These are phyloP conservation scores for Amoebophrya sp. DNA, from an alignment of 169 alveolate genomes.

Conservation along the genomic window DNA sequence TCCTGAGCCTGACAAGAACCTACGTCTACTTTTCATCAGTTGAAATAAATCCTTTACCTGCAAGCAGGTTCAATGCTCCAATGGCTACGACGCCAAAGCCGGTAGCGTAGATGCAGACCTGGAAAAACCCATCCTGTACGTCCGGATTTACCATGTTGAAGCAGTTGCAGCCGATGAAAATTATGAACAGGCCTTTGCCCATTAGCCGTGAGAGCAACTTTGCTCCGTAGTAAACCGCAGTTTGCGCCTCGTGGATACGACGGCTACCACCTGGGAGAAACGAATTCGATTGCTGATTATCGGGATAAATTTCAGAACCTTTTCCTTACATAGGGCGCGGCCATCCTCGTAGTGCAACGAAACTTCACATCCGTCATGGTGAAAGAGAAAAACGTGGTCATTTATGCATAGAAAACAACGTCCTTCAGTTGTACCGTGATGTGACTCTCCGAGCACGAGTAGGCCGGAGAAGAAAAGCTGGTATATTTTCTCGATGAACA, in stretches of 20 bases:
- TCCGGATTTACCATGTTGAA: neutral
- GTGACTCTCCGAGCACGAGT: neutral
- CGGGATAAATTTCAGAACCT: too few relatives aligned
- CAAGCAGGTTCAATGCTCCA: neutral
- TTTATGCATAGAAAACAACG: neutral
- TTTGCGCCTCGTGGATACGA: too few relatives aligned
- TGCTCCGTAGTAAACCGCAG: too few relatives aligned
- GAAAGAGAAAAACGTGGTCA: too few relatives aligned
- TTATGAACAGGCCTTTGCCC: neutral
- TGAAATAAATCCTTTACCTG: neutral
- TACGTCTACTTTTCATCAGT: neutral
- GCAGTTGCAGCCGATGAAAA: slow-evolving; percentile 14
- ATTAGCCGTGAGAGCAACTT: too few relatives aligned
- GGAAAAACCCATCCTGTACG: neutral
- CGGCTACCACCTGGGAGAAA: too few relatives aligned
- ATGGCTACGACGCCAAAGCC: neutral
- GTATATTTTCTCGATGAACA: neutral
- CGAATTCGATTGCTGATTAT: too few relatives aligned
- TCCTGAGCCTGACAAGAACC: neutral
- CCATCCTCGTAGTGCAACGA: too few relatives aligned
- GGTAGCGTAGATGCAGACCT: neutral
- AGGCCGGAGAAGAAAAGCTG: neutral
- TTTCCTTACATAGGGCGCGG: too few relatives aligned
- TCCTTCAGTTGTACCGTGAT: neutral
- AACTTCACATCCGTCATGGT: too few relatives aligned